Conservation (phyloP, 345 rosid species). For the Durio zibethinus region DNA sequence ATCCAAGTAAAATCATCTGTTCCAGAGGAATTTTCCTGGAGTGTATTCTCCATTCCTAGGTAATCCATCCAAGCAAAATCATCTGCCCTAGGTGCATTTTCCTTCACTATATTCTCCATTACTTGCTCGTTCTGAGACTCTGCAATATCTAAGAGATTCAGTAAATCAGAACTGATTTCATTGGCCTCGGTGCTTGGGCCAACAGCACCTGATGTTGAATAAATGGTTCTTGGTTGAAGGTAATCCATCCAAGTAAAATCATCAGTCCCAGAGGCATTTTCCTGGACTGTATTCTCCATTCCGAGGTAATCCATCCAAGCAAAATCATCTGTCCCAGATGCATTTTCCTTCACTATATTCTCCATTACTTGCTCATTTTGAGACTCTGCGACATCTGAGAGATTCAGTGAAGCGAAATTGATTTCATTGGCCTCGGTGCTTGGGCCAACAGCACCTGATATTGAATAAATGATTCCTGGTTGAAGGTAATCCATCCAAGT, state of each 20-base stretch:
- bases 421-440: conserved; percentile 20
- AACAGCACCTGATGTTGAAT: conserved; percentile 20
- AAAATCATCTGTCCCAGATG: conserved; percentile 25
- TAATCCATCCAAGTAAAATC: conserved; percentile 49
- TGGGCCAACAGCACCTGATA: conserved; percentile 22
- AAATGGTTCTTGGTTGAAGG: conserved; percentile 32
- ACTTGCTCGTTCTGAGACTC: conserved; percentile 34
- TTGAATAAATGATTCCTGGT: conserved; percentile 33
- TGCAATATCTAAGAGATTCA: conserved; percentile 22
- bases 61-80: conserved; percentile 52
- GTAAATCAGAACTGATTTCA: conserved; percentile 28
- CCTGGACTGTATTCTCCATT: conserved; percentile 25
- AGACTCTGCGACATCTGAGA: conserved; percentile 24
- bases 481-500: conserved; percentile 51
- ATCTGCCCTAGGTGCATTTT: conserved; percentile 20
- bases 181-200: conserved; percentile 22
- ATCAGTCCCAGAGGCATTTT: conserved; percentile 21
- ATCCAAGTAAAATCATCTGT: conserved; percentile 39
- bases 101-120: conserved; percentile 30
- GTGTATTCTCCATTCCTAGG: conserved; percentile 26
- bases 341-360: conserved; percentile 25
- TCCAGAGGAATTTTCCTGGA: conserved; percentile 22
- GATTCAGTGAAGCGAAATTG: conserved; percentile 30
- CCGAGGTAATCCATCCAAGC: conserved; percentile 52
- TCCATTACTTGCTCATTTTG: conserved; percentile 34